Percentiles rank a stretch among this genome's conserved stretches.
Evolutionary conservation across 306 rosid genomes (phyloP).

Genomic region (Bauhinia variegata): DNA sequence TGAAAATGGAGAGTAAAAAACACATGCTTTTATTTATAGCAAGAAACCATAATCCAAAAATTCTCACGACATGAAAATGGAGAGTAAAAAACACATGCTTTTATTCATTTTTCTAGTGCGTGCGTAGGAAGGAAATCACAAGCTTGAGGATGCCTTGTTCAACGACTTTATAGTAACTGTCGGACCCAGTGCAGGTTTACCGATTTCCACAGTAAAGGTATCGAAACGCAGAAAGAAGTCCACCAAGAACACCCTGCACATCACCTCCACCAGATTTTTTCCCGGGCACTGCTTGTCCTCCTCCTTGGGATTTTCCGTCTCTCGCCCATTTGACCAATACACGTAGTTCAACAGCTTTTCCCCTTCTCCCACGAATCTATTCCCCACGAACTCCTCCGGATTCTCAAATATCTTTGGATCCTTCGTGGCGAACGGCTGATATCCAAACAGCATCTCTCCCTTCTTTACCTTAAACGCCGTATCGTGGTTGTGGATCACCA

Average conservation of each 20-base stretch:
- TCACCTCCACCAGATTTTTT: constrained; percentile 41
- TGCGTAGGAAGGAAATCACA: constrained; percentile 1
- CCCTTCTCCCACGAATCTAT: constrained; percentile 4
- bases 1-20: no score
- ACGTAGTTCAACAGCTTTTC: constrained; percentile 43
- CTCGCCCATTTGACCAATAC: constrained; percentile 52
- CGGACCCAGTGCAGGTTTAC: constrained; percentile 25
- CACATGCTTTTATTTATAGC: no score
- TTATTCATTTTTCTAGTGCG: no score
- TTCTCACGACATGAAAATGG: no score
- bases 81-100: no score
- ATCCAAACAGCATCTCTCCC: constrained; percentile 77
- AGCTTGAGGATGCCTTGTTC: constrained; percentile 22
- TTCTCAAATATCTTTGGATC: constrained; percentile 65
- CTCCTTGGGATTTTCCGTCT: constrained; percentile 42
- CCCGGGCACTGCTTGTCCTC: constrained; percentile 55
- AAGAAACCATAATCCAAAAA: no score
- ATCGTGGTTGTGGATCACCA: constrained; percentile 57
- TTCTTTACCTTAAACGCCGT: constrained; percentile 57
- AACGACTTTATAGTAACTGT: constrained; percentile 38
- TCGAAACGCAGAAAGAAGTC: constrained; percentile 51
- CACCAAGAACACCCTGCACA: constrained; percentile 39
- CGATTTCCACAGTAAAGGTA: constrained; percentile 34
- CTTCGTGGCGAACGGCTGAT: constrained; percentile 62
- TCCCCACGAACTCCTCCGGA: constrained; percentile 39